Base-by-base conservation (phyloP, 1,139 yeast species). In the Suhomyces terraborum region DNA sequence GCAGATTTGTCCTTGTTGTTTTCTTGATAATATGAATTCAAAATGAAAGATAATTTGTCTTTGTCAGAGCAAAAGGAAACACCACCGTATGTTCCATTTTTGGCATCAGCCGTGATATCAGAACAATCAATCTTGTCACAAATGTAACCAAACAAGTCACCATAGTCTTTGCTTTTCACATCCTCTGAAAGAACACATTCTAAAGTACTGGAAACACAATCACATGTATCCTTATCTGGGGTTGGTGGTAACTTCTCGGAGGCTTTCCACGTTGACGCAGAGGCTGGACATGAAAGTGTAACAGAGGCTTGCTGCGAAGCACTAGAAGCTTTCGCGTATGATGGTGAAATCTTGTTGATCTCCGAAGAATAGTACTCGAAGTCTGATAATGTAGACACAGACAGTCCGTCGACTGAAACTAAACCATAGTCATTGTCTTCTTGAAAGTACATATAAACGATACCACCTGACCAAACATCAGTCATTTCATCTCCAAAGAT, bases 381-480 rank as follows among this genome's bases (percentile, higher is more conserved):
- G 50, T 77, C 75, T 44, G 64, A 67, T 55, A 71, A 57, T 32
- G 77, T 71, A 27, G 63, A 62, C 32, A 69, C 73, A 34, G 58
- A 54, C 50, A 64, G 69, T 36, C 60, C 66, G 21, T 58, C 60
- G 46, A 82, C 69, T 36, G 80, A 58, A 42, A 88, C 95, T 45
- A 88, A 80, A 49, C 96, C 96, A 59, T 84, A 88, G 52, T 84
- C 67, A 66, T 87, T 88, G 43, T 71, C 80, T 66, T 88, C 96
- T 68, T 87, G 82, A 53, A 51, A 69, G 68, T 84, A 88, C 95
- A 87, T 85, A 71, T 87, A 88, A 24, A 84, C 95, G 57, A 88
- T 80, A 56, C 95, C 96, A 51, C 96, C 96, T 32, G 95, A 87
- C 95, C 95, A 88, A 37, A 85, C 88, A 45, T 74, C 79, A 54